Evolutionary conservation across 2,329 filamentous ascomycete species (phyloP).

Genomic region (Fusarium sp.): DNA sequence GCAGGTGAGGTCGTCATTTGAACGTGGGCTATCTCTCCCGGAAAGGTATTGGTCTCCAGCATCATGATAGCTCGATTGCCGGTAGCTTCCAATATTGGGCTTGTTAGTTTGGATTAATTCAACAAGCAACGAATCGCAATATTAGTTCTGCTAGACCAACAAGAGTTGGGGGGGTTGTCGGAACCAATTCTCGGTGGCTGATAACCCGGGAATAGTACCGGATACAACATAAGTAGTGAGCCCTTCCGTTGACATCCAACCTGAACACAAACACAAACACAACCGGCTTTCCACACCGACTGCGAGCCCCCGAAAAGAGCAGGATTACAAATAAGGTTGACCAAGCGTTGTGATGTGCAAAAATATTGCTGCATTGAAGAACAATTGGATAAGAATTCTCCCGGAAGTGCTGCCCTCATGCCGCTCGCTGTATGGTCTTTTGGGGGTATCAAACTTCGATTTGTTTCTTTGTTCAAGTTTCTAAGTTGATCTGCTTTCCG

Average conservation of each 20-base stretch:
- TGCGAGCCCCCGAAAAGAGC: conserved; percentile 20
- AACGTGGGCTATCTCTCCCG: conserved; percentile 25
- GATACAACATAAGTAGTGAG: conserved; percentile 5
- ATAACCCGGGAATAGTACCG: conserved; percentile 29
- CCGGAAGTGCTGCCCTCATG: conserved; percentile 18
- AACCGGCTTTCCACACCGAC: conserved; percentile 27
- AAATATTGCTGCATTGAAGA: conserved; percentile 23
- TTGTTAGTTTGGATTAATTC: conserved; percentile 24
- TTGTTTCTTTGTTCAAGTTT: conserved; percentile 68
- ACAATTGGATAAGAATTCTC: conserved; percentile 37
- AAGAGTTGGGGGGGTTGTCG: conserved; percentile 16
- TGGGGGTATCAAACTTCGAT: conserved; percentile 35
- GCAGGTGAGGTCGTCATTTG: conserved; percentile 15
- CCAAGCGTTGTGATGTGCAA: conserved; percentile 21
- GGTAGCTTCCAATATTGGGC: conserved; percentile 16
- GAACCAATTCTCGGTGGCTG: conserved; percentile 11
- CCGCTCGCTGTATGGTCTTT: conserved; percentile 9
- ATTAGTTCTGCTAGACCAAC: conserved; percentile 20
- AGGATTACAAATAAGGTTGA: conserved; percentile 36
- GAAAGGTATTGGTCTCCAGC: conserved; percentile 2
- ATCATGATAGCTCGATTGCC: conserved; percentile 21
- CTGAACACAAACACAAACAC: conserved; percentile 10
- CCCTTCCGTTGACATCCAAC: conserved; percentile 13
- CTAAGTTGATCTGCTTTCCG: conserved; percentile 95
- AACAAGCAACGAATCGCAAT: conserved; percentile 23